Base-by-base conservation (phyloP, 331 rosid genomes). In the Malus hybrid region DNA sequence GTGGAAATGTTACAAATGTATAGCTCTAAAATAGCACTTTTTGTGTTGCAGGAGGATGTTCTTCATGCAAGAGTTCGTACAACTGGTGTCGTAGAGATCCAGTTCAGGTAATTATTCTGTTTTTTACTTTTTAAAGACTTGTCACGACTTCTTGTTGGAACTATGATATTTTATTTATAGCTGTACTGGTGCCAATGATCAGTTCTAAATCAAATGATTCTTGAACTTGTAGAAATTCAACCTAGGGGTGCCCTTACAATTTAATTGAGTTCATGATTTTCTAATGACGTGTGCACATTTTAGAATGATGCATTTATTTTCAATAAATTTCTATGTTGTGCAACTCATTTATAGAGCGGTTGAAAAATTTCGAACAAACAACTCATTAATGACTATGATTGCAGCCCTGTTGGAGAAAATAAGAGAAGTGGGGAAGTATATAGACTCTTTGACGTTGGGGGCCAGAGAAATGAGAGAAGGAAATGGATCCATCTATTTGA, bases 401-500 rank as follows among this genome's bases (percentile, higher is more conserved):
- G 83, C 88, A 93, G 99, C 69, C 99, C 99, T 73, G 97, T 95
- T 71, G 98, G 98, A 31, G 97, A 93, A 86, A 91, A 85, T 79
- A 95, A 95, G 85, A 95, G 86, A 84, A 95, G 99, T 5, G 98
- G 99, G 10, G 98, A 95, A 88, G 99, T 95, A 57, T 95, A 95
- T 81, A 83, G 99, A 70, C 98, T 95, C 31, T 92, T 92, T 60
- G 99, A 95, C 82, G 99, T 95, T 74, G 99, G 99, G 55, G 99
- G 99, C 62, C 99, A 95, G 87, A 89, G 98, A 89, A 95, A 95
- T 64, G 99, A 95, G 91, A 90, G 99, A 88, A 87, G 99, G 76
- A 95, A 95, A 86, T 95, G 99, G 99, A 95, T 95, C 86, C 99
- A 95, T 95, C 90, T 95, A 59, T 95, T 95, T 61, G 99, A 95